Conservation (phyloP, 2,329 filamentous ascomycete species). For the Aspergillus cejpii region DNA sequence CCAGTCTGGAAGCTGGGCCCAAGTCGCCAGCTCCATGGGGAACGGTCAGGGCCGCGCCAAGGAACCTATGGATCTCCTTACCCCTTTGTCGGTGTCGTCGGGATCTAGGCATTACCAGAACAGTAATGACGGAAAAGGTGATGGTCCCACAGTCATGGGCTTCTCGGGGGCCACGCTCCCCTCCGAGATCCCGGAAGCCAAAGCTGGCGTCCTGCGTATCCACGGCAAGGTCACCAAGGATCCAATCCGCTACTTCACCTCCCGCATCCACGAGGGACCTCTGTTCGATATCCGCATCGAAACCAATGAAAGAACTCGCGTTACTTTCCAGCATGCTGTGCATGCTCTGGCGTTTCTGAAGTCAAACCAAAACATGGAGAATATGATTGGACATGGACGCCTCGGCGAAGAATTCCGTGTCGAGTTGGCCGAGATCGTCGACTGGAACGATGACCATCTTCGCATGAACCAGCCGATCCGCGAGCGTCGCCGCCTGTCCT, state of each 20-base stretch:
- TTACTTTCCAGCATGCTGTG: conserved; percentile 36
- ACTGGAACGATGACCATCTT: conserved; percentile 31
- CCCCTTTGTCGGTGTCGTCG: conserved; percentile 12
- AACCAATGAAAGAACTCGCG: conserved; percentile 26
- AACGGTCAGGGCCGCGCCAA: conserved; percentile 3
- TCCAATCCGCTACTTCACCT: conserved; percentile 28
- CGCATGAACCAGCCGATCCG: conserved; percentile 33
- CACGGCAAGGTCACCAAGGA: conserved; percentile 21
- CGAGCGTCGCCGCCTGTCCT: conserved; percentile 39
- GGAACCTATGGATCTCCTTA: conserved; percentile 14
- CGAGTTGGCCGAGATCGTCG: conserved; percentile 25
- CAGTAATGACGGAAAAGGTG: conserved; percentile 13
- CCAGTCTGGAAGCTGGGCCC: conserved; percentile 18
- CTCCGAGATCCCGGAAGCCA: conserved; percentile 19
- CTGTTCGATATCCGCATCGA: conserved; percentile 35
- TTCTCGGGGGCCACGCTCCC: conserved; percentile 5
- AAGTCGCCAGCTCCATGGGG: conserved; percentile 12
- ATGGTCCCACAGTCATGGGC: background rate
- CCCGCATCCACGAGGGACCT: conserved; percentile 35
- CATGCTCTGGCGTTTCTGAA: conserved; percentile 33
- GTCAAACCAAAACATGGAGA: conserved; percentile 24
- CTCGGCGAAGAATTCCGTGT: conserved; percentile 31
- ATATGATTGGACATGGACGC: conserved; percentile 26
- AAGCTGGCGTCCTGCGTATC: conserved; percentile 26
- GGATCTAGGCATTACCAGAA: conserved; percentile 14